phyloP scores from a whole-genome alignment of 139 green algal species.

The Haematococcus lacustris region DNA sequence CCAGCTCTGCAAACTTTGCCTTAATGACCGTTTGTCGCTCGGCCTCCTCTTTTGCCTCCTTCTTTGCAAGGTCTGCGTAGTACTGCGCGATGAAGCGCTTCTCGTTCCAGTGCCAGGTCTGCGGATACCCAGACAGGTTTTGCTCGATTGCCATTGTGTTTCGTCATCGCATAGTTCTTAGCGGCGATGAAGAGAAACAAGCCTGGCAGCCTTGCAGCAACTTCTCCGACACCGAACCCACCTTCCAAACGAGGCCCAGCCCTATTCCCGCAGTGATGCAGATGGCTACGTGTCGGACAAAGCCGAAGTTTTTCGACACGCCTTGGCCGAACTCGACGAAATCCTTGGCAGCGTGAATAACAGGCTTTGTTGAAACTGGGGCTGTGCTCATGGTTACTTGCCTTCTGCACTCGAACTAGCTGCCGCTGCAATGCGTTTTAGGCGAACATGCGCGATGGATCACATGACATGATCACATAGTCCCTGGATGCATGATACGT shows the following conservation, averaged over 20 bases:
- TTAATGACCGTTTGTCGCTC: slow-evolving; percentile 14
- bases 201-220: no score
- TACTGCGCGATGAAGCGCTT: slow-evolving; percentile 49
- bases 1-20: slow-evolving; percentile 19
- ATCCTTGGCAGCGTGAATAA: slow-evolving; percentile 2
- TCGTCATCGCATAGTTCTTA: neutral
- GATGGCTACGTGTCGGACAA: slow-evolving; percentile 17
- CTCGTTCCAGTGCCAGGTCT: slow-evolving; percentile 58
- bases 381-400: no score
- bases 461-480: no score
- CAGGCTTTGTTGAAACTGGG: no score
- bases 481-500: no score
- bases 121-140: no score
- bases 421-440: no score
- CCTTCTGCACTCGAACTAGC: no score
- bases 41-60: slow-evolving; percentile 29
- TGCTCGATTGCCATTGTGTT: neutral
- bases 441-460: no score
- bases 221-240: slow-evolving; percentile 7
- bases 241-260: slow-evolving; percentile 32
- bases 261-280: slow-evolving; percentile 18
- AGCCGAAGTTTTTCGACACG: slow-evolving; percentile 34
- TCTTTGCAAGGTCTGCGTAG: slow-evolving; percentile 36
- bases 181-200: slow-evolving; percentile 3
- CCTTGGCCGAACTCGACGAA: slow-evolving; percentile 27